Conservation (phyloP, 495 filamentous ascomycete species). For the Amniculicola lignicola region DNA sequence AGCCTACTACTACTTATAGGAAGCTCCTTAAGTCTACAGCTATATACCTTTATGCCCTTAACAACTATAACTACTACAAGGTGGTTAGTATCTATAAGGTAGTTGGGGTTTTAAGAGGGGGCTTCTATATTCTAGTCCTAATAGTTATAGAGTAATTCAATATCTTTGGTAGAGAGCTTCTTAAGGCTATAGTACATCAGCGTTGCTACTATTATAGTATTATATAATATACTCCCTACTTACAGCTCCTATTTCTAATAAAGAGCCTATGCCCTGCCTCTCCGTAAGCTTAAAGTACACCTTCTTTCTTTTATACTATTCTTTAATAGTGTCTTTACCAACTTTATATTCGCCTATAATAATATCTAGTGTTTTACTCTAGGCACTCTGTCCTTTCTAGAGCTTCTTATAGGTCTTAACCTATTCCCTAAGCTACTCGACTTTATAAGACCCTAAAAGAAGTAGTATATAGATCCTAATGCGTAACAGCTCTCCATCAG, state of each 20-base stretch:
- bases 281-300: not conserved
- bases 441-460: not conserved
- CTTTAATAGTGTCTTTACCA: not conserved
- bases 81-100: not conserved
- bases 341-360: not conserved
- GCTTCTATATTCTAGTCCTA: not conserved
- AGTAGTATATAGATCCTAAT: not conserved
- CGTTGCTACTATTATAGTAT: not conserved
- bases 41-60: not conserved
- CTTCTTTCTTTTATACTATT: not conserved
- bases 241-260: not conserved
- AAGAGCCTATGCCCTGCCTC: not conserved
- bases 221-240: not conserved
- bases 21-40: not conserved
- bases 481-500: not conserved
- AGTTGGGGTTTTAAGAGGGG: no score
- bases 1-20: not conserved
- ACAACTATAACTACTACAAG: not conserved
- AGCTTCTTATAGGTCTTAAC: not conserved
- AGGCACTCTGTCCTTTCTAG: not conserved
- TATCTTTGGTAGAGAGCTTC: not conserved
- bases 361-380: not conserved
- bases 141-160: not conserved
- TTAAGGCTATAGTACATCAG: not conserved
- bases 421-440: not conserved